Evolutionary conservation across 73 alveolate genomes (phyloP), one percentile per base, ranked within the genome.

Genomic region (Effrenium voratum): DNA sequence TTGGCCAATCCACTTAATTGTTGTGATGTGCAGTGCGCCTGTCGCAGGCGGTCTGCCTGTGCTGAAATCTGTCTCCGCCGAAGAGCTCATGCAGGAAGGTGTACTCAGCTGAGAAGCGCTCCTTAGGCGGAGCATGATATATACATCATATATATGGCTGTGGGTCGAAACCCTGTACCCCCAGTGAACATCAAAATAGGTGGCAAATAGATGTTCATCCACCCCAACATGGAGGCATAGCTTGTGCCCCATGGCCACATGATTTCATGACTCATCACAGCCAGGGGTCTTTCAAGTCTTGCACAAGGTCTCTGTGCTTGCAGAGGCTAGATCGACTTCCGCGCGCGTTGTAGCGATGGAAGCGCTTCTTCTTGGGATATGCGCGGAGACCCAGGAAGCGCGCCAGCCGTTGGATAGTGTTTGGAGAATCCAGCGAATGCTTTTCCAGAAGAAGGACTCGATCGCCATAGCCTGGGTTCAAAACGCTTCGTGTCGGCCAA

Each of bases 61-160:
- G n/a, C n/a, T n/a, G n/a, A n/a, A n/a, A n/a, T n/a, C n/a, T n/a
- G n/a, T n/a, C n/a, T n/a, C n/a, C n/a, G n/a, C n/a, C n/a, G n/a
- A n/a, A n/a, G n/a, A n/a, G n/a, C n/a, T n/a, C n/a, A 8, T n/a
- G 32, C 93, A 84, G 55, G 44, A 84, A 84, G 26, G 50, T 38
- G 80, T 84, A 84, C 93, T 84, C 93, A 77, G 68, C 40, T 36
- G 22, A 15, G 77, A 84, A 84, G 55, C 93, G 93, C 57, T 81
- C 91, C 91, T 81, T 41, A 8, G 66, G 41, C 34, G 30, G 73
- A n/a, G 22, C 73, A 0, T 59, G 30, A 19, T 19, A 19, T 55
- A 19, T 55, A 28, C 68, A 19, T 19, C 15, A 55, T 28, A 55
- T 28, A 55, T 28, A 19, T 19, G 34, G 22, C 30, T 59, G 73